phyloP scores from a whole-genome alignment of 2,329 filamentous ascomycete species.

The Botryotinia calthae region DNA sequence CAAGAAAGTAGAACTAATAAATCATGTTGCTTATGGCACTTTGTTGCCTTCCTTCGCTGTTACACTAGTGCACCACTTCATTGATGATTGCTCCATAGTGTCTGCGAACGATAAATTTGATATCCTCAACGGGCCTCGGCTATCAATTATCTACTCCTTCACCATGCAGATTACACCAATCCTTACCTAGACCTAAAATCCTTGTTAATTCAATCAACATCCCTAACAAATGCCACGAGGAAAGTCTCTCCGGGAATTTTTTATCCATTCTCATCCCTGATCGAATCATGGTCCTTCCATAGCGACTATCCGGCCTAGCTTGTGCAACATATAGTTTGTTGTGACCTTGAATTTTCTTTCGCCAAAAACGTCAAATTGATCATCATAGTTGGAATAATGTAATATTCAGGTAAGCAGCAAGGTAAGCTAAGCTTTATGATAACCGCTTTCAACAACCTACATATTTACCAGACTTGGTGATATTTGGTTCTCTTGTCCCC shows the following conservation, averaged over 20 bases:
- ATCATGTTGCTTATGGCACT: not conserved
- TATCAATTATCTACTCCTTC: slow-evolving; percentile 2
- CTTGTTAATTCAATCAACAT: slow-evolving; percentile 12
- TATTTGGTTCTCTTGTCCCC: slow-evolving; percentile 2
- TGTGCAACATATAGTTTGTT: slow-evolving; percentile 2
- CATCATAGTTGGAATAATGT: not conserved
- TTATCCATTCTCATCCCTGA: slow-evolving; percentile 15
- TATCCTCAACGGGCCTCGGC: not conserved
- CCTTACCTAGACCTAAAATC: slow-evolving; percentile 10
- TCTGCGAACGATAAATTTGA: not conserved
- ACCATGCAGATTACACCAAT: slow-evolving; percentile 3
- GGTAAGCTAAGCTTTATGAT: not conserved
- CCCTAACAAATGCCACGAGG: slow-evolving; percentile 21
- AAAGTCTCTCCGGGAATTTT: slow-evolving; percentile 8
- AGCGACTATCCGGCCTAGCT: slow-evolving; percentile 12
- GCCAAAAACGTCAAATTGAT: not conserved
- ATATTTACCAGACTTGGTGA: slow-evolving; percentile 15
- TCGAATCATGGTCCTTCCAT: slow-evolving; percentile 3
- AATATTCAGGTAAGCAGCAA: not conserved
- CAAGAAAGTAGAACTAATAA: not conserved
- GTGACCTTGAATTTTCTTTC: not conserved
- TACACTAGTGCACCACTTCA: not conserved
- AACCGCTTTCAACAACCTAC: slow-evolving; percentile 8
- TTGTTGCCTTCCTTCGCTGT: not conserved
- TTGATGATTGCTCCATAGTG: not conserved